Evolutionary conservation across 2,329 filamentous ascomycete species (phyloP), one percentile per base, ranked within the genome.

Genomic region (Pseudopithomyces chartarum): DNA sequence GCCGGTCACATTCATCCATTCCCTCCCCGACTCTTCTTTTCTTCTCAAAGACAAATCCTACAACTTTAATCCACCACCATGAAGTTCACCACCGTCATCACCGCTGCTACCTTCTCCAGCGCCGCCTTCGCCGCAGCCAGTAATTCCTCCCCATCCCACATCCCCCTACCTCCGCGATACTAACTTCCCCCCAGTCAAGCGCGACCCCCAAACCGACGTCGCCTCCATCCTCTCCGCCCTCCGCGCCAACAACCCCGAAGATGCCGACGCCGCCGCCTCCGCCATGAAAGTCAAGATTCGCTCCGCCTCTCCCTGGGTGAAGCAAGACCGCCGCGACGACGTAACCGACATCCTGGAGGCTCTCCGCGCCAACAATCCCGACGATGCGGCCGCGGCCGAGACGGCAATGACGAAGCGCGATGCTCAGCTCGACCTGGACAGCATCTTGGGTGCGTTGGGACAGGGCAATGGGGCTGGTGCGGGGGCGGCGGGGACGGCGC

Each of bases 201-300:
- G 61, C 23, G 55, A 55, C 29, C 50, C 55, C 15, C 62, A 67
- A 45, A 55, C 69, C 19, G 67, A 71, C 20, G 54, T 73, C 3
- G 60, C 64, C 10, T 61, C 56, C 48, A 70, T 71, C 45, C 65
- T 71, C 45, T 64, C 65, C 20, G 67, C 68, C 20, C 64, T 73
- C 44, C 61, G 63, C 32, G 60, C 58, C 42, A 68, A 70, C 61
- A 70, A 67, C 55, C 67, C 69, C 11, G 62, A 68, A 29, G 67
- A 70, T 19, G 65, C 67, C 36, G 62, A 65, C 19, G 66, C 66
- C 29, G 65, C 65, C 2, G 67, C 66, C 2, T 34, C 67, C 7
- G 58, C 59, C 58, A 64, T 68, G 65, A 63, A 64, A 33, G 57
- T 68, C 54, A 69, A 68, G 57, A 65, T 68, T 12, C 62, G 65